Percentiles rank a stretch among this genome's conserved stretches.
phyloP scores from a whole-genome alignment of 1,139 yeast species.

The Scheffersomyces cryptocercus region DNA sequence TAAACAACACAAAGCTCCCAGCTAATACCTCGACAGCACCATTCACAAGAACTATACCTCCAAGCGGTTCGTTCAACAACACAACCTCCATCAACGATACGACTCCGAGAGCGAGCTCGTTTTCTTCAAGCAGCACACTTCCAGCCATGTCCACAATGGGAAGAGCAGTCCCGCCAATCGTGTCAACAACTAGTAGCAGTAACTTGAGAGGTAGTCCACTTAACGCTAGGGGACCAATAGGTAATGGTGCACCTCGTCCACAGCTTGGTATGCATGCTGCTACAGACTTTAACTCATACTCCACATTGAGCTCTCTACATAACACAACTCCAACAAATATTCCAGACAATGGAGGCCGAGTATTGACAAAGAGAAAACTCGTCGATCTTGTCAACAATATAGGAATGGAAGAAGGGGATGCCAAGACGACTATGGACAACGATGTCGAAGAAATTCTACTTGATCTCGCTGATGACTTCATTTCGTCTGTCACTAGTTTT shows the following conservation, averaged over 20 bases:
- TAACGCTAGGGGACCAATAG: constrained; percentile 67
- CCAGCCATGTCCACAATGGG: background rate
- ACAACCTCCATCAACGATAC: background rate
- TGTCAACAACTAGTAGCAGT: constrained; percentile 52
- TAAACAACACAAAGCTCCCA: background rate
- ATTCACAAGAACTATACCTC: background rate
- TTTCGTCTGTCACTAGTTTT: constrained; percentile 83
- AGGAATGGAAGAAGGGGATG: constrained; percentile 82
- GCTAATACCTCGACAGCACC: background rate
- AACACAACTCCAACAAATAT: constrained; percentile 34
- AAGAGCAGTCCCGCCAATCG: background rate
- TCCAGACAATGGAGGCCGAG: constrained; percentile 68
- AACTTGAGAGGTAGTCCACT: constrained; percentile 67
- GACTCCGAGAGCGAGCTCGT: background rate
- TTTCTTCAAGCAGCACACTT: background rate
- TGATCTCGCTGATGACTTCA: constrained; percentile 95
- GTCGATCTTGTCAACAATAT: constrained; percentile 82
- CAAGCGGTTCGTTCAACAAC: background rate
- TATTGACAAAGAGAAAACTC: constrained; percentile 83
- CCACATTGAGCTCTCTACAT: constrained; percentile 6
- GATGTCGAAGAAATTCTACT: constrained; percentile 90
- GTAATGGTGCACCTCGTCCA: constrained; percentile 55
- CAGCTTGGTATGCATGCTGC: background rate
- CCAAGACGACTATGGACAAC: constrained; percentile 88
- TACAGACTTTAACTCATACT: background rate